Percentiles rank a stretch among this genome's conserved stretches.
Evolutionary conservation across 2,329 filamentous ascomycete genomes (phyloP).

Genomic region (Calonectria naviculata): DNA sequence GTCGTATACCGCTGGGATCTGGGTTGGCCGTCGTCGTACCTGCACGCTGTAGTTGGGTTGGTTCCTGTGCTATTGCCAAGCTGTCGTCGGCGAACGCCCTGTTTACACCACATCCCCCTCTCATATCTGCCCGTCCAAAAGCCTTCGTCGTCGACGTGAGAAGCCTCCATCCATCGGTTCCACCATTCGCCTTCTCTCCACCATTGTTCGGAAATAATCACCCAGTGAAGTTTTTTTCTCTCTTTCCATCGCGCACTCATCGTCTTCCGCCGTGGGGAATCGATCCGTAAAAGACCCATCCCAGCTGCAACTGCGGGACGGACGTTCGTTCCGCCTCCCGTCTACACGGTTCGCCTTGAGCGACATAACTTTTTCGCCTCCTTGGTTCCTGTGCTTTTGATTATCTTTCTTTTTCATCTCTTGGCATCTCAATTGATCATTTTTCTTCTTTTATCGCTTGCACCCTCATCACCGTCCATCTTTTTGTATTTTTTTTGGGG

Average conservation of each 20-base stretch:
- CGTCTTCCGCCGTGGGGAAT: neutral
- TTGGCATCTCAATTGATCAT: neutral
- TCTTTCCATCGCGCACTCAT: neutral
- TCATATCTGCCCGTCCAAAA: neutral
- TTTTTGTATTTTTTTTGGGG: neutral
- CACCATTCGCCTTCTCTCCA: neutral
- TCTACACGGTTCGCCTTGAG: conserved; percentile 1
- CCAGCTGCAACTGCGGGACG: conserved; percentile 6
- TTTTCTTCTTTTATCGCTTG: neutral
- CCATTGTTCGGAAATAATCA: neutral
- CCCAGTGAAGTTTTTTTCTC: neutral
- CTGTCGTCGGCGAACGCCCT: neutral
- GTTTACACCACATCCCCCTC: neutral
- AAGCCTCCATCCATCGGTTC: neutral
- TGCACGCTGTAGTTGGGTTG: neutral
- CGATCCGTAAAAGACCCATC: conserved; percentile 1
- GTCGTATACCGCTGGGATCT: neutral
- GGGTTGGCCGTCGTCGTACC: neutral
- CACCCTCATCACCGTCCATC: neutral
- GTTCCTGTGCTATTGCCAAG: neutral
- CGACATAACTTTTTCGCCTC: conserved; percentile 6
- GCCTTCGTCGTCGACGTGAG: neutral
- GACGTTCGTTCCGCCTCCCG: neutral
- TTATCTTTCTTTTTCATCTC: neutral
- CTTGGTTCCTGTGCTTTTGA: neutral